Evolutionary conservation across 192 early-diverging fungal species (phyloP).

Genomic region (Obelidium mucronatum): DNA sequence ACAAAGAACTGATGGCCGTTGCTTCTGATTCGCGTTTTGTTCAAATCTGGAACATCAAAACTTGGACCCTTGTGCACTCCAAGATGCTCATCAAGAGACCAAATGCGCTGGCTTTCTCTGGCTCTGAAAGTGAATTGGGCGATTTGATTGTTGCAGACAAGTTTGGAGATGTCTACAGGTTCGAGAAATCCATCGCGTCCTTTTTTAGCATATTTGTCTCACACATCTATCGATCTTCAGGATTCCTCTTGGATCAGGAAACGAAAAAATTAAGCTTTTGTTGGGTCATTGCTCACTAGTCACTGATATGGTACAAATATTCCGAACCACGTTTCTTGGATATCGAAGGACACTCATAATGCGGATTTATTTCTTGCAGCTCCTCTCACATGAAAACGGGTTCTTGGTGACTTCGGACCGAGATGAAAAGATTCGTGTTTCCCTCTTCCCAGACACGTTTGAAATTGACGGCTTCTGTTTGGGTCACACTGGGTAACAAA

Average conservation of each 20-base stretch:
- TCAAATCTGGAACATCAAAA: conserved; percentile 14
- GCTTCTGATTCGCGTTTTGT: conserved; percentile 25
- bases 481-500: conserved; percentile 83
- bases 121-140: neutral
- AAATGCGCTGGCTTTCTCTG: conserved; percentile 15
- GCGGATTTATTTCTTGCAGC: conserved; percentile 26
- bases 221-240: neutral
- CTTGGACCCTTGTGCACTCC: conserved; percentile 7
- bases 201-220: neutral
- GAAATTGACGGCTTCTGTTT: conserved; percentile 90
- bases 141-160: conserved; percentile 81
- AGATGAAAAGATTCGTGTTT: conserved; percentile 98
- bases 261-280: conserved; percentile 52
- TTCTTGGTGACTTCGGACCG: conserved; percentile 91
- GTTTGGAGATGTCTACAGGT: conserved; percentile 94
- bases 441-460: conserved; percentile 85
- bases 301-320: conserved; percentile 74
- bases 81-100: conserved; percentile 20
- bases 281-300: conserved; percentile 97
- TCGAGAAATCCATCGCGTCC: too few relatives aligned
- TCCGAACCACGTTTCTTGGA: neutral
- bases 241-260: neutral
- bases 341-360: too few relatives aligned
- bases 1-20: conserved; percentile 1
- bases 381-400: conserved; percentile 66